Conservation (phyloP, 2,329 filamentous ascomycete genomes). For the Apiospora kogelbergensis region DNA sequence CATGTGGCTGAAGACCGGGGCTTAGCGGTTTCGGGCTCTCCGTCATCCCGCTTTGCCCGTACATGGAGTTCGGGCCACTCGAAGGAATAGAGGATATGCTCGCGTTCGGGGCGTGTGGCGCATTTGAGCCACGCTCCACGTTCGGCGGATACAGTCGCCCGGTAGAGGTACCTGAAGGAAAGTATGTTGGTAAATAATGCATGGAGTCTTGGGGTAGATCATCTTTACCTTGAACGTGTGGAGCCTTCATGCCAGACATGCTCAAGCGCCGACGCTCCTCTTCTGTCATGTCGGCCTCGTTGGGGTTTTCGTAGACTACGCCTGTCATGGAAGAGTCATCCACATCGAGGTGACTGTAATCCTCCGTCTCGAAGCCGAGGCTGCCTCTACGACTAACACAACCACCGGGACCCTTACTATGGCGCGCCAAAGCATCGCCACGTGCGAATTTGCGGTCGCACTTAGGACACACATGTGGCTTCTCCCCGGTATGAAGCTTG, state of each 20-base stretch:
- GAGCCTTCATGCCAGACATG: constrained; percentile 72
- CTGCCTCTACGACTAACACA: constrained; percentile 90
- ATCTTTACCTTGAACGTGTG: constrained; percentile 60
- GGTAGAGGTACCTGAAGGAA: constrained; percentile 53
- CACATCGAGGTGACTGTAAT: constrained; percentile 50
- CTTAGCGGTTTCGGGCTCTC: constrained; percentile 86
- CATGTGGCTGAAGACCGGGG: constrained; percentile 54
- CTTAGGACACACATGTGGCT: constrained; percentile 91
- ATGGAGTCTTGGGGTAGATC: constrained; percentile 50
- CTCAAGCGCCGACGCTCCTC: constrained; percentile 65
- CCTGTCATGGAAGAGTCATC: constrained; percentile 60
- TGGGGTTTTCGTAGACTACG: constrained; percentile 54
- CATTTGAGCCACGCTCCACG: constrained; percentile 53
- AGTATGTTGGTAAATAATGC: constrained; percentile 76
- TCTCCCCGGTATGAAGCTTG: constrained; percentile 94
- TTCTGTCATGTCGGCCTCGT: constrained; percentile 61
- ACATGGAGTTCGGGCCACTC: constrained; percentile 57
- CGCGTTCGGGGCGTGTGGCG: constrained; percentile 52
- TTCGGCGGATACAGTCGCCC: constrained; percentile 64
- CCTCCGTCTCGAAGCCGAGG: constrained; percentile 77
- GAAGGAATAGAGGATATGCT: constrained; percentile 50
- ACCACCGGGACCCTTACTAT: constrained; percentile 93
- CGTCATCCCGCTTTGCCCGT: constrained; percentile 72
- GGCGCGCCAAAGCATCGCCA: constrained; percentile 89
- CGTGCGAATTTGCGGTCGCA: constrained; percentile 94